Percentiles rank a stretch among this genome's conserved stretches.
Evolutionary conservation across 2,329 filamentous ascomycete genomes (phyloP).

Genomic region (Cyphellophora attinorum): DNA sequence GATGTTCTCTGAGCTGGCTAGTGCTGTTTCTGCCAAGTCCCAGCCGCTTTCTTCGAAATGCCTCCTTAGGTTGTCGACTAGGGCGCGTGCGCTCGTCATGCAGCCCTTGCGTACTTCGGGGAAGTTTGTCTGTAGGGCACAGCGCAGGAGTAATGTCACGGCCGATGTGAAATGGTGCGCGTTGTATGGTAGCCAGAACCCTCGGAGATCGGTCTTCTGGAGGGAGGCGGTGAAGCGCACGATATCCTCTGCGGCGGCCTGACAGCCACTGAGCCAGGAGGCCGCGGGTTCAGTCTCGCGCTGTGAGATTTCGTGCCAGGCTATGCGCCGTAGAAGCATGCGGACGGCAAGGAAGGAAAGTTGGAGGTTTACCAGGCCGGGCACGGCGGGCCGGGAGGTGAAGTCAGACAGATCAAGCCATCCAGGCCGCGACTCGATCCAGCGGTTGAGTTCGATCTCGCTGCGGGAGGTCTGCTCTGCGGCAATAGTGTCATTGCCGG

Average conservation of each 20-base stretch:
- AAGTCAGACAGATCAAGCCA: slow-evolving; percentile 29
- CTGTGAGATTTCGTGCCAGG: slow-evolving; percentile 30
- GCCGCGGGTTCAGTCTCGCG: slow-evolving; percentile 13
- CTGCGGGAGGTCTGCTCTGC: slow-evolving; percentile 36
- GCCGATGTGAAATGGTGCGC: slow-evolving; percentile 19
- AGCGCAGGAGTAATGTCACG: slow-evolving; percentile 17
- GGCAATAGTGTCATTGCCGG: slow-evolving; percentile 31
- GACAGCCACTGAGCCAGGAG: slow-evolving; percentile 17
- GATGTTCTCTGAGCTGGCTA: slow-evolving; percentile 39
- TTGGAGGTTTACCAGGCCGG: slow-evolving; percentile 34
- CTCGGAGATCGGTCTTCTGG: slow-evolving; percentile 11
- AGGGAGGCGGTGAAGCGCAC: slow-evolving; percentile 32
- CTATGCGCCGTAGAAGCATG: slow-evolving; percentile 37
- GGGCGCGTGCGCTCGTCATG: slow-evolving; percentile 36
- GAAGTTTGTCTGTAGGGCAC: slow-evolving; percentile 28
- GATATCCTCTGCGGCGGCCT: slow-evolving; percentile 12
- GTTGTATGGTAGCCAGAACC: slow-evolving; percentile 18
- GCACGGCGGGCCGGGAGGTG: slow-evolving; percentile 25
- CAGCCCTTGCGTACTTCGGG: slow-evolving; percentile 34
- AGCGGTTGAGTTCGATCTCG: slow-evolving; percentile 34
- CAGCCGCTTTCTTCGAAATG: slow-evolving; percentile 42
- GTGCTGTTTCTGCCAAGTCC: slow-evolving; percentile 46
- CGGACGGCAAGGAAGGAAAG: slow-evolving; percentile 35
- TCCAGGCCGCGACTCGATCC: slow-evolving; percentile 35
- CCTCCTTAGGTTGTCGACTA: slow-evolving; percentile 37